Percentiles rank a stretch among this genome's conserved stretches.
These are phyloP conservation scores for Fagus sylvatica DNA, from an alignment of 306 rosid species.

Conservation along the genomic window DNA sequence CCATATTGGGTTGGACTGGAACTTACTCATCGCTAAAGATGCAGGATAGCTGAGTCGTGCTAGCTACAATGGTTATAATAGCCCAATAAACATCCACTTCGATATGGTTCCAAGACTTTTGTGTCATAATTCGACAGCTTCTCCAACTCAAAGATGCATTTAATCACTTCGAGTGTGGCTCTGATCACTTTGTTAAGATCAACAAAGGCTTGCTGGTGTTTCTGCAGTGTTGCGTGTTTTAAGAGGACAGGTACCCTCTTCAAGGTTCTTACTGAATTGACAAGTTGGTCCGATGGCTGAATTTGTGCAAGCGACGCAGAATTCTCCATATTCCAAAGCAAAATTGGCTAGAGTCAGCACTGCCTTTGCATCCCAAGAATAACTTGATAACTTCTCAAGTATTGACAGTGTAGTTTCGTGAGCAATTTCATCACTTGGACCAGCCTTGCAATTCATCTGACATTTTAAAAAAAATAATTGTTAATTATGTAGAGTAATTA, in stretches of 20 bases:
- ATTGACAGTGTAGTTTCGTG: background rate
- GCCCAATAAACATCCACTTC: conserved; percentile 57
- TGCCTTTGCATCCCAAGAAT: conserved; percentile 70
- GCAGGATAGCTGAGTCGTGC: conserved; percentile 37
- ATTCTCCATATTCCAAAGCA: conserved; percentile 60
- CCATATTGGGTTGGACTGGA: background rate
- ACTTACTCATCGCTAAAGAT: conserved; percentile 39
- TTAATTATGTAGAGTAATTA: too few species aligned
- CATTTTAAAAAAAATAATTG: background rate
- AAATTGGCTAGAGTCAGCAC: conserved; percentile 70
- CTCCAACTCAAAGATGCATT: conserved; percentile 52
- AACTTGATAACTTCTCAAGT: conserved; percentile 23
- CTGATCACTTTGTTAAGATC: conserved; percentile 56
- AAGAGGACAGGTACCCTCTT: conserved; percentile 51
- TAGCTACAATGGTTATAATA: conserved; percentile 41
- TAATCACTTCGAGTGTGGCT: conserved; percentile 42
- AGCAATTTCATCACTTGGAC: background rate
- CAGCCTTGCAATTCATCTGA: conserved; percentile 1
- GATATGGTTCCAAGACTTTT: conserved; percentile 27
- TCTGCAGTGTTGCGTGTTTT: conserved; percentile 23
- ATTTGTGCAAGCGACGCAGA: conserved; percentile 67
- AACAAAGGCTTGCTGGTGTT: conserved; percentile 42
- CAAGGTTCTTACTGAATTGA: conserved; percentile 55
- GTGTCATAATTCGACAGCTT: conserved; percentile 29
- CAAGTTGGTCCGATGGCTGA: conserved; percentile 44